Evolutionary conservation across 345 rosid species (phyloP).

Genomic region (Rhizophora mangle): DNA sequence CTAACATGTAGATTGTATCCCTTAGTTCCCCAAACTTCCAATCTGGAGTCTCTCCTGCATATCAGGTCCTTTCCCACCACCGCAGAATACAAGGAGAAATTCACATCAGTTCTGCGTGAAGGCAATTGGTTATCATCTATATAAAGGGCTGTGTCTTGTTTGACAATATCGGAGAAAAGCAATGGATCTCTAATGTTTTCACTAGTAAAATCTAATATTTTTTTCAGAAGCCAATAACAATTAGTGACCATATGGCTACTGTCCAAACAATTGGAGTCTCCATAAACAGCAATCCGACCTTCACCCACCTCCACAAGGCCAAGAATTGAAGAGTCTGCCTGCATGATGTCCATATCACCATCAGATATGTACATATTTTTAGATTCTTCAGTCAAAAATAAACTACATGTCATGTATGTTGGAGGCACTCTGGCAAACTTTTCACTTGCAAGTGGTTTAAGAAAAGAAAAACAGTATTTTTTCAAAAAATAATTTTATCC

Average conservation of each 20-base stretch:
- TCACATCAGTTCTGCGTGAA: conserved; percentile 82
- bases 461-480: background rate
- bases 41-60: conserved; percentile 78
- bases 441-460: too few species aligned
- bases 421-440: background rate
- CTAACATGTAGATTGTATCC: conserved; percentile 69
- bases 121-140: conserved; percentile 71
- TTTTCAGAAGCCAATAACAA: conserved; percentile 88
- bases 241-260: conserved; percentile 99
- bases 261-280: conserved; percentile 95
- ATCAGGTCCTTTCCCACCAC: conserved; percentile 72
- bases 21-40: conserved; percentile 91
- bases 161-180: conserved; percentile 58
- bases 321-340: conserved; percentile 89
- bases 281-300: conserved; percentile 86
- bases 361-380: background rate
- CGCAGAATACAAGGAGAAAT: conserved; percentile 75
- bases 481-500: background rate
- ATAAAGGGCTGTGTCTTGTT: conserved; percentile 47
- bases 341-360: conserved; percentile 11
- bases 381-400: background rate
- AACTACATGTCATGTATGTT: background rate
- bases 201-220: conserved; percentile 78
- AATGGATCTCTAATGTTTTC: conserved; percentile 63
- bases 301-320: conserved; percentile 72